phyloP scores from a whole-genome alignment of 2,329 filamentous ascomycete genomes.

The Colletotrichum liriopes region DNA sequence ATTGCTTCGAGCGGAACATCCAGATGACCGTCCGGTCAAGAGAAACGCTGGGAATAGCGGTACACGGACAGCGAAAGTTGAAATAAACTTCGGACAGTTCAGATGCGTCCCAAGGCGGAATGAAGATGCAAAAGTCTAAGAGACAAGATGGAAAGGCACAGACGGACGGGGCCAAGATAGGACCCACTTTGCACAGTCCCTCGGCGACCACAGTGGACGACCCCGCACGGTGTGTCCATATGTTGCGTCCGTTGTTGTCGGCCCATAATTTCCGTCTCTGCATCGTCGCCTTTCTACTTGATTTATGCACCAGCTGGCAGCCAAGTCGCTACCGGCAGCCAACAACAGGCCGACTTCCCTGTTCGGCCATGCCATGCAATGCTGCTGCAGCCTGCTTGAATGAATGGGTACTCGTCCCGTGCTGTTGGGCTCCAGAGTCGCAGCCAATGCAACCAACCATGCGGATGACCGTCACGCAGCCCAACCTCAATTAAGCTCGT shows the following conservation, averaged over 20 bases:
- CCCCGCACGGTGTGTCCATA: not conserved
- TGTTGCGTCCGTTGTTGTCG: not conserved
- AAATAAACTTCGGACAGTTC: not conserved
- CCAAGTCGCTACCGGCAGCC: not conserved
- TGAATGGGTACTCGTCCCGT: slow-evolving; percentile 33
- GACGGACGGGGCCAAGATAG: slow-evolving; percentile 14
- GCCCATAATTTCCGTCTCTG: not conserved
- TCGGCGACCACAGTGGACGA: too few relatives aligned
- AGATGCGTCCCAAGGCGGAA: not conserved
- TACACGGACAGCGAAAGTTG: not conserved
- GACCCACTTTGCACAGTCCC: not conserved
- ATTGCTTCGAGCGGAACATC: not conserved
- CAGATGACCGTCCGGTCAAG: too few relatives aligned
- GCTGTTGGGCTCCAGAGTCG: slow-evolving; percentile 28
- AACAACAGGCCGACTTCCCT: not conserved
- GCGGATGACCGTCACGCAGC: not conserved
- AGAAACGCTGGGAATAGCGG: not conserved
- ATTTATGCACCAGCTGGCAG: not conserved
- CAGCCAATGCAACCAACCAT: slow-evolving; percentile 26
- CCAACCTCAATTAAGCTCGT: slow-evolving; percentile 30
- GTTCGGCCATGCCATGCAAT: not conserved
- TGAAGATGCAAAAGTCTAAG: not conserved
- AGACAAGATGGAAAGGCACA: slow-evolving; percentile 14
- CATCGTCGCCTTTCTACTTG: not conserved
- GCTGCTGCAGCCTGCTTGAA: slow-evolving; percentile 4